phyloP scores from a whole-genome alignment of 2,329 filamentous ascomycete species.

The Calonectria naviculata region DNA sequence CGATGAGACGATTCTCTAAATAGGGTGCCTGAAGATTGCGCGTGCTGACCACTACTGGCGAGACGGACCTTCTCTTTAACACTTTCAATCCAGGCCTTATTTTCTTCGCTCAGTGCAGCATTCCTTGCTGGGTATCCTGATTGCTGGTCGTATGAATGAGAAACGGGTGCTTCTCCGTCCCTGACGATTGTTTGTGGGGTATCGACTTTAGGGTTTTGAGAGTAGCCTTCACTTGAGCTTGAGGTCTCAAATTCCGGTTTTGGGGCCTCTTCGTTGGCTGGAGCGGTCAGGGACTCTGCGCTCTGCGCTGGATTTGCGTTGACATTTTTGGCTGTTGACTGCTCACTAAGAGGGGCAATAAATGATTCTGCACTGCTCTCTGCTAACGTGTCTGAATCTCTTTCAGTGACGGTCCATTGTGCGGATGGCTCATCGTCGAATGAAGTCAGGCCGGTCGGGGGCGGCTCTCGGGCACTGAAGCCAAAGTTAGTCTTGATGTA shows the following conservation, averaged over 20 bases:
- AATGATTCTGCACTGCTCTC: neutral
- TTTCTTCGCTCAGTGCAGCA: no score
- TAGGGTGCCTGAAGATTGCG: no score
- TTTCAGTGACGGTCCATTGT: neutral
- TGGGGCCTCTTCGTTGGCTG: neutral
- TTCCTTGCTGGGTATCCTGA: neutral
- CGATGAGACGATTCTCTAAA: no score
- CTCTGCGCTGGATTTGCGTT: neutral
- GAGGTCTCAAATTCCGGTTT: neutral
- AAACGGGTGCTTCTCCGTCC: neutral
- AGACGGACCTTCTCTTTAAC: no score
- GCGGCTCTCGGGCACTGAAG: neutral
- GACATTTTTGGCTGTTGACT: neutral
- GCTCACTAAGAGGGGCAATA: no score
- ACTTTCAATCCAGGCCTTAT: no score
- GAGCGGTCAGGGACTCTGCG: neutral
- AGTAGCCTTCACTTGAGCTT: no score
- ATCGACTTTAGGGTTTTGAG: no score
- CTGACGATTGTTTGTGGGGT: neutral
- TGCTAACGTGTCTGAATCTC: neutral
- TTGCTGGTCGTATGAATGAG: neutral
- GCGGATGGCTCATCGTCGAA: neutral
- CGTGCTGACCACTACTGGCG: no score
- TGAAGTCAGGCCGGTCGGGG: neutral
- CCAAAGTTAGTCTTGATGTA: neutral